phyloP scores from a whole-genome alignment of 1,284 basidiomycete species.

The Ustilago crameri region DNA sequence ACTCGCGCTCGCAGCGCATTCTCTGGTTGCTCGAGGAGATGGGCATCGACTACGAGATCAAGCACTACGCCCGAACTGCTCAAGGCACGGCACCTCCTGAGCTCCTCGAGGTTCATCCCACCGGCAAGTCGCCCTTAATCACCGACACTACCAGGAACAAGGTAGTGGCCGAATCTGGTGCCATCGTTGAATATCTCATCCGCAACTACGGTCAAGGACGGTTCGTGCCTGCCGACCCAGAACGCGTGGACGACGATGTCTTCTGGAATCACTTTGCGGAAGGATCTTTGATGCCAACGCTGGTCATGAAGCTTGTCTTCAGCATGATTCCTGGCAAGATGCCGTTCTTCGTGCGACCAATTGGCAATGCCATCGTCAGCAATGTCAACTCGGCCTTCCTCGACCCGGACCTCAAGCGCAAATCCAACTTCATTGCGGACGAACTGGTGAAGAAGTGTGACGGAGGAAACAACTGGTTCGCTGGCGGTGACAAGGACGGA shows the following conservation, averaged over 20 bases:
- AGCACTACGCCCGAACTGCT: constrained; percentile 58
- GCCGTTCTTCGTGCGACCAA: constrained; percentile 64
- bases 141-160: constrained; percentile 56
- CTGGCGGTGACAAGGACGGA: constrained; percentile 64
- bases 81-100: constrained; percentile 55
- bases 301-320: constrained; percentile 63
- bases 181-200: constrained; percentile 67
- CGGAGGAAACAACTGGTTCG: constrained; percentile 57
- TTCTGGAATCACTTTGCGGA: constrained; percentile 66
- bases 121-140: constrained; percentile 65
- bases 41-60: constrained; percentile 61
- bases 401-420: constrained; percentile 58
- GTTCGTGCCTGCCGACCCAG: constrained; percentile 37
- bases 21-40: constrained; percentile 68
- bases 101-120: constrained; percentile 59
- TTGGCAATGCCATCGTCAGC: constrained; percentile 53
- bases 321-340: constrained; percentile 55
- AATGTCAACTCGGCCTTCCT: constrained; percentile 47
- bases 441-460: constrained; percentile 48
- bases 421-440: constrained; percentile 46
- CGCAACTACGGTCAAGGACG: constrained; percentile 61
- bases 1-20: constrained; percentile 66
- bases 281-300: constrained; percentile 61
- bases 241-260: constrained; percentile 54
- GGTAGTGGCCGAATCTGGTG: constrained; percentile 64